Evolutionary conservation across 1,284 basidiomycete species (phyloP), one percentile per base, ranked within the genome.

Genomic region (Exsudoporus floridanus): DNA sequence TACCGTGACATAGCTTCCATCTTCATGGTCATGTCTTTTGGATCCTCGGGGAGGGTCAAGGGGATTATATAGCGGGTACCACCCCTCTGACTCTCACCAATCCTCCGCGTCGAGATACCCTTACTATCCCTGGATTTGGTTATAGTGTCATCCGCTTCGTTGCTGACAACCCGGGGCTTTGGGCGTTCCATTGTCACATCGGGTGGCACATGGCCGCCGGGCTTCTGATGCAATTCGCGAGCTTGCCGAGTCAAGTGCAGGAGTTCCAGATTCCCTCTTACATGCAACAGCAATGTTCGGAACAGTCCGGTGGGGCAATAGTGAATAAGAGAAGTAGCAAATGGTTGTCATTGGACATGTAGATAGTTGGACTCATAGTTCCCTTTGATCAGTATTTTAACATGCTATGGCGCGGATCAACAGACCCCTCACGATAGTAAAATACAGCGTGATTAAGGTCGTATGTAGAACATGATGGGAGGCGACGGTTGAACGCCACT

Each of bases 171-270:
- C 62, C 71, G 13, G 76, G 76, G n/a, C 62, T 77, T 16, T 77
- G 74, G 74, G 73, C 75, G 40, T 72, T 77, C 61, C 75, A 77
- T 55, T 76, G 75, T 51, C 77, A 79, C 55, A 75, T 79, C 49
- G 73, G 73, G 58, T 79, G 77, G 77, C 77, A 78, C 57, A 68
- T 77, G 60, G 61, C 66, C n/a, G 61, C 64, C 7, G 72, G 74
- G 21, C 65, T 75, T 4, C 3, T 71, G 49, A 67, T 67, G 66
- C 67, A 71, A 33, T 69, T 67, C 23, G 66, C 69, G 42, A 69
- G 62, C 49, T 46, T 67, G 52, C 66, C 66, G 1, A 66, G 55
- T 33, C 39, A 58, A 46, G 63, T 67, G 21, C 66, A 70, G 33
- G 50, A 60, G 27, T 57, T 71, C 30, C 45, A 66, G 31, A 50